Evolutionary conservation across 768 basidiomycete species (phyloP), one percentile per base, ranked within the genome.

Genomic region (Boletus coccyginus): DNA sequence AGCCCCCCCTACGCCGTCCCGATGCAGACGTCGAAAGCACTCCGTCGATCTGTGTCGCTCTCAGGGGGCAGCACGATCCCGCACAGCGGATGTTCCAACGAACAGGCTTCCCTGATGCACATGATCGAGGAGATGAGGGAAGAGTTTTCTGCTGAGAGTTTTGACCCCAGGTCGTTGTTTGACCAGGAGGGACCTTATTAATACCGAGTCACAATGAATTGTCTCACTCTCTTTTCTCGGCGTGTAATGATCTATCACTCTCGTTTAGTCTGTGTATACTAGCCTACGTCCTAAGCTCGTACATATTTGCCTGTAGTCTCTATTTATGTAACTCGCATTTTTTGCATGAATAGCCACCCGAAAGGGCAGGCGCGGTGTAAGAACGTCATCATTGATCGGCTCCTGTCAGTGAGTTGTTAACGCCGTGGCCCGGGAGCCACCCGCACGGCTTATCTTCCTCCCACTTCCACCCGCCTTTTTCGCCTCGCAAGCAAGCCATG

Each of bases 41-140:
- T 70, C 13, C 70, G 68, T 44, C 68, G 70, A 33, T 70, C 69
- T 5, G 62, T n/a, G 41, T 70, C 70, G 33, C 64, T 59, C 13
- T 21, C 21, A 21, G 60, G 62, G 16, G 66, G 61, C 6, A 44
- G 58, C 11, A 17, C 21, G 1, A 35, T 36, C 6, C 29, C 45
- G 17, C 35, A 31, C 14, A 1, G 32, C 8, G 24, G 29, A 10
- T 35, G 43, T 24, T n/a, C 17, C 2, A n/a, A 38, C 2, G 46
- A 48, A 3, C 55, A 51, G 12, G 60, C 58, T 40, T 2, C 57
- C 4, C 12, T 70, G 16, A 58, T 61, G 64, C 38, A 52, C 2
- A 32, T 61, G 3, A 42, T 72, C n/a, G 44, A 58, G 36, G 59
- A 62, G 46, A 46, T 70, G 61, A 64, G 64, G 48, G 60, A 56